Conservation (phyloP, 2,329 filamentous ascomycete species). For the Scopulariopsis brevicaulis region DNA sequence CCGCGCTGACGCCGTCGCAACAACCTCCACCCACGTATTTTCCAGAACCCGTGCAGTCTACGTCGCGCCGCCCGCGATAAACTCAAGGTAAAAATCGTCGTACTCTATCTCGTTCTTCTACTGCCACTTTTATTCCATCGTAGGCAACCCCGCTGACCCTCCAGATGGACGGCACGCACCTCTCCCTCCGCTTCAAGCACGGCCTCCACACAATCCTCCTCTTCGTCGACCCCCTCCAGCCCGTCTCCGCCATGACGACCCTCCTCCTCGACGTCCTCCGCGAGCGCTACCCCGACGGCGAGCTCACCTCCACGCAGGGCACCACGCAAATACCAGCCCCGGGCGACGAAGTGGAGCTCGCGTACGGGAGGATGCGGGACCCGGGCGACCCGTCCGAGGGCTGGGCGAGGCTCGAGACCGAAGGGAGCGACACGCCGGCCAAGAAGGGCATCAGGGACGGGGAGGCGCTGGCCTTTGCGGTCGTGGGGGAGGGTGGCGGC, state of each 20-base stretch:
- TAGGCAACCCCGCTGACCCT: not conserved
- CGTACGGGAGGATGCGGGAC: slow-evolving; percentile 32
- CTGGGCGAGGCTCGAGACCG: slow-evolving; percentile 34
- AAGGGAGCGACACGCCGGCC: slow-evolving; percentile 24
- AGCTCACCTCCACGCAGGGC: slow-evolving; percentile 23
- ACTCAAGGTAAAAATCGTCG: not conserved
- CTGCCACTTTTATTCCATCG: not conserved
- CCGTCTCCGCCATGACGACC: slow-evolving; percentile 44
- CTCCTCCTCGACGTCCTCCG: slow-evolving; percentile 47
- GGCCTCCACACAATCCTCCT: slow-evolving; percentile 61
- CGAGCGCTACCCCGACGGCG: slow-evolving; percentile 42
- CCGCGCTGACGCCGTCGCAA: not conserved
- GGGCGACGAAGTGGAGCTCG: slow-evolving; percentile 24
- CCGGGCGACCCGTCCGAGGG: slow-evolving; percentile 32
- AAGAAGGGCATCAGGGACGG: slow-evolving; percentile 34
- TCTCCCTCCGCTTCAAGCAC: slow-evolving; percentile 62
- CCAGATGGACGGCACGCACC: slow-evolving; percentile 32
- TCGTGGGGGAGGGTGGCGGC: slow-evolving; percentile 26
- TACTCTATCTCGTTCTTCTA: not conserved
- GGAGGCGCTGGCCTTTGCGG: slow-evolving; percentile 34
- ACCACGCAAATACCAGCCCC: slow-evolving; percentile 23
- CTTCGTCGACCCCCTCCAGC: slow-evolving; percentile 45
- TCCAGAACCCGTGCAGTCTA: not conserved
- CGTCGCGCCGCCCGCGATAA: not conserved
- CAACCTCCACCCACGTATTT: not conserved